Base-by-base conservation (phyloP, 176 grass and related monocot genomes). In the Echinochloa phyllopogon region DNA sequence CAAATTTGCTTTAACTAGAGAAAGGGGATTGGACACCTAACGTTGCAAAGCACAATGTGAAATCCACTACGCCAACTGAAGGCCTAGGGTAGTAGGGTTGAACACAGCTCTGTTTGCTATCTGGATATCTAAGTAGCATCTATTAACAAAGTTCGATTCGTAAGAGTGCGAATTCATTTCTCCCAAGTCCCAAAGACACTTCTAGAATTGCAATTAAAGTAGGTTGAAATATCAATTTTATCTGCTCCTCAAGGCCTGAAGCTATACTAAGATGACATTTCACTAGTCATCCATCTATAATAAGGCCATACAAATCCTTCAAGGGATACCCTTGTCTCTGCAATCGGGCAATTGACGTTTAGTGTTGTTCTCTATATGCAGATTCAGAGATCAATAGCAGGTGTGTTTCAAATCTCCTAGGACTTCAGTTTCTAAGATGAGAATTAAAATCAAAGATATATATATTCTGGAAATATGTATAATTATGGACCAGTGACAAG, bases 391-490 rank as follows among this genome's bases (percentile, higher is more conserved):
- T 15, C 16, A 52, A 64, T 17, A 53, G 6, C 5, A 44, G 36
- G 50, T 36, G 25, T 43, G 72, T 76, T 76, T 56, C n/a, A 5
- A 53, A 76, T 75, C 17, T n/a, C 44, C 43, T 65, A 48, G 24
- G 25, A 11, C 18, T 36, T 17, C 7, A 10, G 47, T 37, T 74
- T 74, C 16, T 53, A 74, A 55, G 23, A 53, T 39, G 65, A 56
- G 4, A 80, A 69, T 40, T 57, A 16, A 56, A 27, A 81, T 10
- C 2, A 41, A 16, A 3, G 12, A 68, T 25, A 81, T 33, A 81
- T 33, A 33, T 39, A 81, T 81, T 69, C 63, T 42, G 36, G 65
- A 74, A 18, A 13, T 81, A 25, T 21, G 33, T 64, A 50, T 24
- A 52, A 75, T 2, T 79, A 4, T 21, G 42, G 29, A 51, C 15